Percentiles rank a stretch among this genome's conserved stretches.
phyloP scores from a whole-genome alignment of 495 filamentous ascomycete species.

The Penicillium lividum region DNA sequence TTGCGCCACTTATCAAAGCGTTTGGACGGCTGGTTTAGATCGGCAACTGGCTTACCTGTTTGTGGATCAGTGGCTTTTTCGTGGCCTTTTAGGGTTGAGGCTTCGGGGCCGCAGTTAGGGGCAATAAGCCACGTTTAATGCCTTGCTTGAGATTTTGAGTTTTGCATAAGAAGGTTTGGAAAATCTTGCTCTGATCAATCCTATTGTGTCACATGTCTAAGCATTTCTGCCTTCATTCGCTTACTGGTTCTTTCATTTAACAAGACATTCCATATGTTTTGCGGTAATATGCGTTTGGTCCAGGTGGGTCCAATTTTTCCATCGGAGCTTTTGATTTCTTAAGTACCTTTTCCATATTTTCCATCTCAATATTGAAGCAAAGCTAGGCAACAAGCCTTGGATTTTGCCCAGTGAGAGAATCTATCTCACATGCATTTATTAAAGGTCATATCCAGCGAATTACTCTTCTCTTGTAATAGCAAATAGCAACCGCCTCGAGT shows the following conservation, averaged over 20 bases:
- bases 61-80: background rate
- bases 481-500: constrained; percentile 14
- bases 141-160: background rate
- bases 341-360: too few species aligned
- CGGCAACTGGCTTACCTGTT: background rate
- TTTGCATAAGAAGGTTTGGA: background rate
- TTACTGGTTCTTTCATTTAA: too few species aligned
- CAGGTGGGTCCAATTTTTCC: too few species aligned
- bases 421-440: too few species aligned
- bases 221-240: too few species aligned
- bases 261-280: too few species aligned
- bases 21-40: background rate
- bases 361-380: too few species aligned
- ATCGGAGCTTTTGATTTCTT: too few species aligned
- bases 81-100: background rate
- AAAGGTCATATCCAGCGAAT: background rate
- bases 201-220: too few species aligned
- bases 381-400: too few species aligned
- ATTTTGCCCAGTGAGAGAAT: too few species aligned
- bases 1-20: background rate
- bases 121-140: background rate
- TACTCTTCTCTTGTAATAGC: constrained; percentile 8
- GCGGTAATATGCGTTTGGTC: too few species aligned
- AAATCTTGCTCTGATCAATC: background rate
- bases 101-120: background rate